phyloP scores from a whole-genome alignment of 1,284 basidiomycete genomes.

The Irpex sp. region DNA sequence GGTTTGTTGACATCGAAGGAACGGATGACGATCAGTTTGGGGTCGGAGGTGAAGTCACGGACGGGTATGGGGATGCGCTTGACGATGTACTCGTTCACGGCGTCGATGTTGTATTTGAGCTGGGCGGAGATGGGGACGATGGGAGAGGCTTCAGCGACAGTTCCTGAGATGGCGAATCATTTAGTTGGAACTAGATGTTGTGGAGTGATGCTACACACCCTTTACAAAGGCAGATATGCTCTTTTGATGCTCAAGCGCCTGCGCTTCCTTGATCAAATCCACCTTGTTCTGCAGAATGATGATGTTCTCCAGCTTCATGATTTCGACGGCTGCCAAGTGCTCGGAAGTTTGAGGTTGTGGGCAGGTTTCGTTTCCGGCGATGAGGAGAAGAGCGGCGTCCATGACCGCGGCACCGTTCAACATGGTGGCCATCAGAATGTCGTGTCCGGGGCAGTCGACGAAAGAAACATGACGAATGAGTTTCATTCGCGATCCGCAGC shows the following conservation, averaged over 20 bases:
- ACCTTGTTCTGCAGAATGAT: slow-evolving; percentile 99
- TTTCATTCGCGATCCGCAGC: slow-evolving; percentile 89
- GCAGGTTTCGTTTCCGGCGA: slow-evolving; percentile 98
- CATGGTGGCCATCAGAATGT: slow-evolving; percentile 99
- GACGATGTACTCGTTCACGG: slow-evolving; percentile 99
- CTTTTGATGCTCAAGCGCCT: slow-evolving; percentile 91
- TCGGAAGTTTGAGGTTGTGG: slow-evolving; percentile 99
- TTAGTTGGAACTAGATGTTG: not conserved
- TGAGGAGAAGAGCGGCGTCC: slow-evolving; percentile 94
- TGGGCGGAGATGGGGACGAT: slow-evolving; percentile 99
- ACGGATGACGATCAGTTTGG: slow-evolving; percentile 95
- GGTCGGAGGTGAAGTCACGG: slow-evolving; percentile 90
- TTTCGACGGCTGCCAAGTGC: slow-evolving; percentile 97
- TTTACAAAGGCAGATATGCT: slow-evolving; percentile 92
- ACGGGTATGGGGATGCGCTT: slow-evolving; percentile 93
- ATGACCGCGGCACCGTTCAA: slow-evolving; percentile 99
- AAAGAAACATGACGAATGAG: slow-evolving; percentile 95
- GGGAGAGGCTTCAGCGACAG: slow-evolving; percentile 94
- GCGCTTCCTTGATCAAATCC: slow-evolving; percentile 89
- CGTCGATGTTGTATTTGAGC: slow-evolving; percentile 98
- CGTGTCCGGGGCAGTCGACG: slow-evolving; percentile 94
- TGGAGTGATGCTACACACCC: slow-evolving; percentile 42
- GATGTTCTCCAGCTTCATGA: slow-evolving; percentile 98
- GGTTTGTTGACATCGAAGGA: slow-evolving; percentile 99
- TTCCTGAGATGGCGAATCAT: slow-evolving; percentile 68